Evolutionary conservation across 805 yeast species (phyloP).

Genomic region (Candida incommunis): DNA sequence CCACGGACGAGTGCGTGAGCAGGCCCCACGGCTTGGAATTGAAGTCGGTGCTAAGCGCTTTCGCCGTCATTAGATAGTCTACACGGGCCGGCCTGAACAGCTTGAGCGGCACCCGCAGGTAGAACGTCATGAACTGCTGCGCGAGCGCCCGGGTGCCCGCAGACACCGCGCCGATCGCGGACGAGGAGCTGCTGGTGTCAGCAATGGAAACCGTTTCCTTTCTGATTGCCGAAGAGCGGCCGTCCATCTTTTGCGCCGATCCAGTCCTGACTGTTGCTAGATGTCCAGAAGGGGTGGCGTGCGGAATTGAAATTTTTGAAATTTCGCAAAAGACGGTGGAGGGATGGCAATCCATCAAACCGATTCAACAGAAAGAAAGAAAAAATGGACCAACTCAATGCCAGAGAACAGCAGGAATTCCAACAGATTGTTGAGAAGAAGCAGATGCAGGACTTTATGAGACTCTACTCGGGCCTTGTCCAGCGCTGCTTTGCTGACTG

Average conservation of each 20-base stretch:
- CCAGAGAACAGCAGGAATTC: conserved; percentile 92
- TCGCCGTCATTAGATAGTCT: conserved; percentile 45
- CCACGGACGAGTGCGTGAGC: conserved; percentile 66
- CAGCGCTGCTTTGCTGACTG: conserved; percentile 97
- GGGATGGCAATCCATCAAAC: neutral
- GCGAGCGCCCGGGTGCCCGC: conserved; percentile 79
- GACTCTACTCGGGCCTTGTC: conserved; percentile 84
- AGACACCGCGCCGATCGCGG: conserved; percentile 59
- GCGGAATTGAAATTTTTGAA: neutral
- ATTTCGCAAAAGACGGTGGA: too few relatives aligned
- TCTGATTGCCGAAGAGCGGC: neutral
- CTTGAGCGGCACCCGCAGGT: conserved; percentile 70
- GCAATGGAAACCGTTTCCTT: neutral
- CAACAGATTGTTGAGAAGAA: conserved; percentile 91
- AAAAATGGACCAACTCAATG: conserved; percentile 83
- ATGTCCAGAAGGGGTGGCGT: neutral
- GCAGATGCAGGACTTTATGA: conserved; percentile 99
- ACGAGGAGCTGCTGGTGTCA: neutral
- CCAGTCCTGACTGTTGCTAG: neutral
- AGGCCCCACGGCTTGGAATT: conserved; percentile 24
- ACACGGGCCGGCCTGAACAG: conserved; percentile 82
- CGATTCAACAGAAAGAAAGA: neutral
- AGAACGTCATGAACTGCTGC: conserved; percentile 65
- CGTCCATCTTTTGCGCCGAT: neutral
- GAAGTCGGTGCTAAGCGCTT: conserved; percentile 20